phyloP scores from a whole-genome alignment of 371 early-diverging fungal genomes.

The Mucor ambiguus region DNA sequence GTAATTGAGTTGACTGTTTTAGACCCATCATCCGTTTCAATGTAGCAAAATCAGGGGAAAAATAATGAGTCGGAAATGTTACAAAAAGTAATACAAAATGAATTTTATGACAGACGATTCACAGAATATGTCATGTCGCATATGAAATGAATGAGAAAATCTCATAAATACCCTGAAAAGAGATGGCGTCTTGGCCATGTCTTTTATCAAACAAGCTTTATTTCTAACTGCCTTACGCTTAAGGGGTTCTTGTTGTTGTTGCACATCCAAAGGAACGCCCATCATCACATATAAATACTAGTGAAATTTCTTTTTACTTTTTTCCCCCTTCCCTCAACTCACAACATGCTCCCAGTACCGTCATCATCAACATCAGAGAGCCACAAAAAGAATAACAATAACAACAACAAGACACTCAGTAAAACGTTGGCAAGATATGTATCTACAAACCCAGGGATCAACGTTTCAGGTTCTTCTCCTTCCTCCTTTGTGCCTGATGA shows the following conservation, averaged over 20 bases:
- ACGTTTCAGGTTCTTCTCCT: neutral
- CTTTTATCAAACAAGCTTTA: neutral
- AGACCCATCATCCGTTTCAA: neutral
- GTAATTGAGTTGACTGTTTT: neutral
- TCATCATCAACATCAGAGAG: neutral
- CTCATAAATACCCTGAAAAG: neutral
- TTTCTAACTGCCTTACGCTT: neutral
- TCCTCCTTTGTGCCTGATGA: neutral
- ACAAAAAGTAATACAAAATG: neutral
- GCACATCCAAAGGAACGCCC: neutral
- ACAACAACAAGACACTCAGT: neutral
- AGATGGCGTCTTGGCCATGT: neutral
- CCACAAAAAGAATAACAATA: neutral
- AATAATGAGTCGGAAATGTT: neutral
- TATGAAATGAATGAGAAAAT: neutral
- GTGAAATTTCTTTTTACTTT: neutral
- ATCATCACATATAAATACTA: neutral
- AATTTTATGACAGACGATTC: neutral
- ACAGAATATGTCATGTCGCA: neutral
- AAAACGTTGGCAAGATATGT: neutral
- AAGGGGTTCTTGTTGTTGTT: slow-evolving; percentile 3
- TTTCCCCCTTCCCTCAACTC: neutral
- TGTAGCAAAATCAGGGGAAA: slow-evolving; percentile 1
- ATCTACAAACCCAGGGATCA: neutral
- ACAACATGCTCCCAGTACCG: neutral